Conservation (phyloP, 345 rosid genomes). For the Ceriops decandra region DNA sequence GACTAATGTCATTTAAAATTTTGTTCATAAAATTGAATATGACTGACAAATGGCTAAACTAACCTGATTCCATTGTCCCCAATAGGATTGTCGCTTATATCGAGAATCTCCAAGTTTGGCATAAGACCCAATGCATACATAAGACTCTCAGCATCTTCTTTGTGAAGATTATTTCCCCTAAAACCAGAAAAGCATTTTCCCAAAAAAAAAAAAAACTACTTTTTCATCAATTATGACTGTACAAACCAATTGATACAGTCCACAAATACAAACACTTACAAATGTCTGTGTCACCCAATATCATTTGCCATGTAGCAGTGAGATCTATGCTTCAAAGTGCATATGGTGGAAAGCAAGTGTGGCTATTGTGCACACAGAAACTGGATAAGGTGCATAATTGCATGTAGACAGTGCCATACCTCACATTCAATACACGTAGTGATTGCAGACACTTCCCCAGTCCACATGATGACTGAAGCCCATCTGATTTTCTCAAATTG, state of each 20-base stretch:
- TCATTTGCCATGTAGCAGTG: too few species aligned
- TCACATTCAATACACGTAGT: conserved; percentile 56
- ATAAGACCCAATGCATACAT: conserved; percentile 47
- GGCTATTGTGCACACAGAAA: neutral
- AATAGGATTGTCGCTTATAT: conserved; percentile 82
- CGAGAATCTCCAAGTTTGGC: conserved; percentile 69
- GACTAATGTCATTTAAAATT: conserved; percentile 18
- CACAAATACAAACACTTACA: too few species aligned
- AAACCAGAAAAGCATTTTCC: conserved; percentile 20
- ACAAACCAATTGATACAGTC: conserved; percentile 6
- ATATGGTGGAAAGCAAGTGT: neutral
- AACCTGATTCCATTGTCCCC: conserved; percentile 78
- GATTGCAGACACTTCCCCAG: conserved; percentile 51
- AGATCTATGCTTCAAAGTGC: neutral
- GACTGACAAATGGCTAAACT: conserved; percentile 18
- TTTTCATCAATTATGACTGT: neutral
- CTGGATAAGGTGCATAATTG: neutral
- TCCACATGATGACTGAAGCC: conserved; percentile 20
- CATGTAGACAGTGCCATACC: conserved; percentile 38
- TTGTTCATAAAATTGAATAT: conserved; percentile 11
- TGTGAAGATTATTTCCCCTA: conserved; percentile 70
- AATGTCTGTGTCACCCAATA: too few species aligned
- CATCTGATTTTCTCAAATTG: conserved; percentile 37
- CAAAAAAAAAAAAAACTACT: conserved; percentile 15
- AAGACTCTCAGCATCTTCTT: conserved; percentile 61